Evolutionary conservation across 768 basidiomycete species (phyloP), one percentile per base, ranked within the genome.

Genomic region (Tylopilus intermedius): DNA sequence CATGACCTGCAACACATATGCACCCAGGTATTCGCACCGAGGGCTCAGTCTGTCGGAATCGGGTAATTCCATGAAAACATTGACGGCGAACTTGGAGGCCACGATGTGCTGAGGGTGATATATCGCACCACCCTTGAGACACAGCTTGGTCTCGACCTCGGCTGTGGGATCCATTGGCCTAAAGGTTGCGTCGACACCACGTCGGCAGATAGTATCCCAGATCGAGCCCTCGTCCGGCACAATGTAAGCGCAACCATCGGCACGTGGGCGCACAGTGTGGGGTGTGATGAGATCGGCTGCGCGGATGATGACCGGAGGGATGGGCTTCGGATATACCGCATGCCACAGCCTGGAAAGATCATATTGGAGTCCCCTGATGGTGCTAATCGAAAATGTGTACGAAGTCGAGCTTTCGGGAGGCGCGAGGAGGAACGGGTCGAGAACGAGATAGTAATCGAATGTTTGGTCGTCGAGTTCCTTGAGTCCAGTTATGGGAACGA

Each of bases 11-110:
- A 69, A 35, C 4, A 69, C 40, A 44, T 47, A 67, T n/a, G 61
- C 59, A 49, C 65, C 67, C n/a, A 67, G 5, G 41, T 69, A 67
- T 43, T 62, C 39, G 42, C 58, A 55, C 0, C 8, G 8, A 8
- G 37, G 54, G 49, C 33, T 9, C 7, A 15, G 8, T 11, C 39
- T 44, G 30, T 15, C 9, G 38, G 43, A 2, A 27, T 44, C n/a
- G 5, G 47, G 33, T 1, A 46, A 0, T 45, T 67, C 59, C 15
- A 61, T 8, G 26, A 67, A 67, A 0, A 67, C 43, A 41, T 69
- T 69, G 2, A 67, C 57, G 15, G 67, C 63, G 14, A 63, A 63
- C 10, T 48, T 44, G 15, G 58, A 54, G 11, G 57, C 57, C 7
- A 56, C 51, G 26, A 58, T 45, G 5, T 62, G 51, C 43, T 62